Percentiles rank a stretch among this genome's conserved stretches.
These are phyloP conservation scores for Sugiyamaella americana DNA, from an alignment of 805 yeast species.

Conservation along the genomic window DNA sequence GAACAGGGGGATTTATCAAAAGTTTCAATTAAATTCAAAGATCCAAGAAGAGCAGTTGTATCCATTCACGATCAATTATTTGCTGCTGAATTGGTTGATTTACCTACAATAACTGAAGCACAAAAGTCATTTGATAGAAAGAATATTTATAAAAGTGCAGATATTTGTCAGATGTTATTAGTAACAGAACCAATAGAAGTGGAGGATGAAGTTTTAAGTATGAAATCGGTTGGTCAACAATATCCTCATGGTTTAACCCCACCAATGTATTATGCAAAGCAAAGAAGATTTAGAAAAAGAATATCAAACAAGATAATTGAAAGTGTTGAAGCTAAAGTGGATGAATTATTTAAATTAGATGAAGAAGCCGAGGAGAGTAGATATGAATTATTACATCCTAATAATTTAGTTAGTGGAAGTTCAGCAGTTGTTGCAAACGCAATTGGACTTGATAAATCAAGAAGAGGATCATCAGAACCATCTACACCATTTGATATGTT, in stretches of 20 bases:
- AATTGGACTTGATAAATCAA: slow-evolving; percentile 10
- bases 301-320: slow-evolving; percentile 67
- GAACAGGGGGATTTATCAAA: slow-evolving; percentile 62
- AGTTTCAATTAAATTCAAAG: slow-evolving; percentile 75
- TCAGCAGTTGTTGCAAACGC: slow-evolving; percentile 21
- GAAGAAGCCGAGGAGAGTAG: slow-evolving; percentile 76
- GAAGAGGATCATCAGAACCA: slow-evolving; percentile 21
- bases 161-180: slow-evolving; percentile 76
- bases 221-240: slow-evolving; percentile 20
- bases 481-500: slow-evolving; percentile 31
- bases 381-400: slow-evolving; percentile 58
- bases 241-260: slow-evolving; percentile 78
- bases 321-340: slow-evolving; percentile 71
- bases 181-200: slow-evolving; percentile 53
- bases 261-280: slow-evolving; percentile 65
- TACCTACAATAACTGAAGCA: slow-evolving; percentile 83
- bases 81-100: slow-evolving; percentile 79
- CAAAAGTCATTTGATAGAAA: slow-evolving; percentile 86
- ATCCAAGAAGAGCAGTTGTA: slow-evolving; percentile 71
- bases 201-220: slow-evolving; percentile 38
- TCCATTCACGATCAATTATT: slow-evolving; percentile 62
- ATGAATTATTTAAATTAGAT: slow-evolving; percentile 67
- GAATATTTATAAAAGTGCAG: slow-evolving; percentile 80
- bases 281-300: slow-evolving; percentile 65
- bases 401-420: slow-evolving; percentile 4